Evolutionary conservation across 306 rosid species (phyloP).

Genomic region (Mimosa pudica): DNA sequence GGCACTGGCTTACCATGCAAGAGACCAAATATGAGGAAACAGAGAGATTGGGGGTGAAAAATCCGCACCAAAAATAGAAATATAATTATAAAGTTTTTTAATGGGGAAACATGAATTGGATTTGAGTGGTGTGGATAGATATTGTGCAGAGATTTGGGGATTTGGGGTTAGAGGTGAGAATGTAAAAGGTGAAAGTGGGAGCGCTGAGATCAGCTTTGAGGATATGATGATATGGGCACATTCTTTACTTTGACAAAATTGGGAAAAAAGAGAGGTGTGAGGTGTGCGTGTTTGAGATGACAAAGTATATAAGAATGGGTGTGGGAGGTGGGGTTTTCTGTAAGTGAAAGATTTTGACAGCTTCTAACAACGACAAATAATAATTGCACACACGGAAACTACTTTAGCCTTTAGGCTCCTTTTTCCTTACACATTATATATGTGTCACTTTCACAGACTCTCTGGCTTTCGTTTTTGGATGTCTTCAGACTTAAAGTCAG

Average conservation of each 20-base stretch:
- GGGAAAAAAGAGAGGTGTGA: not conserved
- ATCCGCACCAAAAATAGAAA: not conserved
- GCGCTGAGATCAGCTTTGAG: not conserved
- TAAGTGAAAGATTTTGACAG: conserved; percentile 14
- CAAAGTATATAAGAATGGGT: conserved; percentile 2
- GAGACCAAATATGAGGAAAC: not conserved
- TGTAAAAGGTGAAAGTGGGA: not conserved
- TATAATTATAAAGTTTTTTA: not conserved
- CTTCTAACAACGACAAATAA: conserved; percentile 14
- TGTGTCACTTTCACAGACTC: not conserved
- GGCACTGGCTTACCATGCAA: not conserved
- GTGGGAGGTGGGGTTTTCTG: not conserved
- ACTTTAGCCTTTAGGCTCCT: conserved; percentile 4
- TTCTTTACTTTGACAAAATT: conserved; percentile 2
- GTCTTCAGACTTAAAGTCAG: conserved; percentile 9
- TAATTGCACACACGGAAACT: conserved; percentile 12
- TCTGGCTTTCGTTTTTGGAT: conserved; percentile 8
- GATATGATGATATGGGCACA: not conserved
- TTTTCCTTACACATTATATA: not conserved
- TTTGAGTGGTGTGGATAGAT: not conserved
- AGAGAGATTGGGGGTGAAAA: not conserved
- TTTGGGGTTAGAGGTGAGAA: not conserved
- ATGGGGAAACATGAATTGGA: not conserved
- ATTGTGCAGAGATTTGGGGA: not conserved
- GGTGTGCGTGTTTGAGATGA: conserved; percentile 19